Evolutionary conservation across 371 early-diverging fungal species (phyloP), one percentile per base, ranked within the genome.

Genomic region (Neoconidiobolus thromboides): DNA sequence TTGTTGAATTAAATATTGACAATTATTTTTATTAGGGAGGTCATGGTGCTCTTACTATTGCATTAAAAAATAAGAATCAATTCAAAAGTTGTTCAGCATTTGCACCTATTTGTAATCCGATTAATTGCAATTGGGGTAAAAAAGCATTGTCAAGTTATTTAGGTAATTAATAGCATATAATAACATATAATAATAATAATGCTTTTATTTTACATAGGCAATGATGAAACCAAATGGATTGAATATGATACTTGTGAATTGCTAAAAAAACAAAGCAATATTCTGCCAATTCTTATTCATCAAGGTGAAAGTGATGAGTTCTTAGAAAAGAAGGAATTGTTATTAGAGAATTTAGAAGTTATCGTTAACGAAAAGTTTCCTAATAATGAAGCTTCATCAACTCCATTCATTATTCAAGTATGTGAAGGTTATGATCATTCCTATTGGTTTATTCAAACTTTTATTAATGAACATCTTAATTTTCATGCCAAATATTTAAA

Each of bases 111-210:
- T 73, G 76, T 56, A 79, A 85, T 60, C 88, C 88, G 3, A 73
- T 72, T 42, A 66, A 79, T 9, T 81, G 82, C 58, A 66, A 75
- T n/a, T 86, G 87, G 87, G 89, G 88, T 55, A 68, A 74, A 61
- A 87, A 88, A 65, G 87, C 89, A 3, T 83, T 90, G 63, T 60
- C 68, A 1, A 81, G 75, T 10, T 89, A 86, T 61, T 72, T 90
- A 6, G 87, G 87, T 36, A 26, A 26, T 26, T 26, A 26, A 26
- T 26, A 26, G 26, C 26, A 26, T 26, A 26, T 26, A 26, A 26
- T 26, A 26, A 26, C 26, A 26, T 26, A 26, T 26, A 26, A 26
- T 26, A 26, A 26, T 26, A 26, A 26, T 26, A 26, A 26, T 26
- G 26, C 26, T 26, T 26, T 26, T 26, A 26, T 26, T 26, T 26